Conservation (phyloP, 2,329 filamentous ascomycete species). For the Calonectria leucothoes region DNA sequence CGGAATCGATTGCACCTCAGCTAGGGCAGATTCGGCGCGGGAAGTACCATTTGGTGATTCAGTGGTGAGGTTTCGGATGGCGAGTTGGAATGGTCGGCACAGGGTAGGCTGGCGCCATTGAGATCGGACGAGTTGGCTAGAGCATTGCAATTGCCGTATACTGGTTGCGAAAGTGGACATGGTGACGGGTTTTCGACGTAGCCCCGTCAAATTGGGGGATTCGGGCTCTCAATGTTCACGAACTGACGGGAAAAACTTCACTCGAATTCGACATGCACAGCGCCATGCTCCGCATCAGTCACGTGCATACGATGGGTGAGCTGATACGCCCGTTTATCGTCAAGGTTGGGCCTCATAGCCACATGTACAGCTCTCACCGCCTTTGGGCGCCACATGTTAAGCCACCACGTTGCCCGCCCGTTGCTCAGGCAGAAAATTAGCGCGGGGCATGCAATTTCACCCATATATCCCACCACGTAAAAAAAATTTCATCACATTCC, state of each 20-base stretch:
- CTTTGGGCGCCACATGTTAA: conserved; percentile 31
- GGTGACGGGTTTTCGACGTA: conserved; percentile 37
- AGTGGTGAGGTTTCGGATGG: conserved; percentile 43
- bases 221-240: conserved; percentile 34
- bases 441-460: conserved; percentile 49
- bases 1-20: conserved; percentile 36
- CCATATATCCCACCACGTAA: conserved; percentile 37
- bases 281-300: conserved; percentile 31
- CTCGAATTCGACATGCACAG: conserved; percentile 27
- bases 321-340: background rate
- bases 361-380: conserved; percentile 24
- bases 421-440: conserved; percentile 43
- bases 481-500: conserved; percentile 50
- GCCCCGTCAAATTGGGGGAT: conserved; percentile 38
- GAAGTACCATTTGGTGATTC: conserved; percentile 29
- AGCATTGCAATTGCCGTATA: conserved; percentile 51
- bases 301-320: conserved; percentile 38
- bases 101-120: conserved; percentile 45
- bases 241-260: conserved; percentile 42
- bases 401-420: conserved; percentile 25
- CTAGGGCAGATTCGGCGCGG: conserved; percentile 25
- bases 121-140: conserved; percentile 42
- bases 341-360: conserved; percentile 8
- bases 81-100: conserved; percentile 39
- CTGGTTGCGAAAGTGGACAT: conserved; percentile 51